Percentiles rank a stretch among this genome's conserved stretches.
Evolutionary conservation across 2,329 filamentous ascomycete genomes (phyloP).

Genomic region (Alternaria sp.): DNA sequence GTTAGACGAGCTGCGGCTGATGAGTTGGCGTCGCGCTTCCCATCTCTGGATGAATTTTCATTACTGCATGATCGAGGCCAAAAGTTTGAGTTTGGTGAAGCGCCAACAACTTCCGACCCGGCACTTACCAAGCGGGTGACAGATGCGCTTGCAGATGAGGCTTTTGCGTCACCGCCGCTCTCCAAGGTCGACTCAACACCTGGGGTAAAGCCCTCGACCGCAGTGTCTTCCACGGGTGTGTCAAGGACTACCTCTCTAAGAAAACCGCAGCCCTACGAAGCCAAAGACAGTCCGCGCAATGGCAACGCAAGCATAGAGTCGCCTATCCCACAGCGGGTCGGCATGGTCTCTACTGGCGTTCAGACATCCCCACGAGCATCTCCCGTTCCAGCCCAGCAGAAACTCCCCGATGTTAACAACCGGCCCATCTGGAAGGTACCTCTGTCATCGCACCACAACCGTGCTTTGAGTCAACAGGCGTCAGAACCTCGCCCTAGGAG

Average conservation of each 20-base stretch:
- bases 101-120: constrained; percentile 49
- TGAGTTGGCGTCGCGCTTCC: constrained; percentile 84
- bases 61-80: constrained; percentile 82
- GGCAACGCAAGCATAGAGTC: constrained; percentile 48
- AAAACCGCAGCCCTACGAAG: constrained; percentile 31
- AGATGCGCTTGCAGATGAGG: constrained; percentile 82
- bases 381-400: constrained; percentile 34
- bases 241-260: constrained; percentile 43
- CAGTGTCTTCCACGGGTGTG: constrained; percentile 39
- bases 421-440: constrained; percentile 64
- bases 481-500: constrained; percentile 47
- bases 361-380: constrained; percentile 71
- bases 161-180: constrained; percentile 65
- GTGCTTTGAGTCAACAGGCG: constrained; percentile 58
- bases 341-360: constrained; percentile 75
- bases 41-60: constrained; percentile 91
- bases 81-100: constrained; percentile 78
- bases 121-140: constrained; percentile 70
- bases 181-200: constrained; percentile 38
- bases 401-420: constrained; percentile 50
- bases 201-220: constrained; percentile 34
- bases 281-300: constrained; percentile 32
- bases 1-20: constrained; percentile 65
- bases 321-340: constrained; percentile 57
- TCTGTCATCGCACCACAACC: constrained; percentile 46